A percentile compares a stretch with the other conserved stretches of the same genome.
phyloP scores from a whole-genome alignment of 1,139 yeast species.

The Magnusiomyces suaveolens region DNA sequence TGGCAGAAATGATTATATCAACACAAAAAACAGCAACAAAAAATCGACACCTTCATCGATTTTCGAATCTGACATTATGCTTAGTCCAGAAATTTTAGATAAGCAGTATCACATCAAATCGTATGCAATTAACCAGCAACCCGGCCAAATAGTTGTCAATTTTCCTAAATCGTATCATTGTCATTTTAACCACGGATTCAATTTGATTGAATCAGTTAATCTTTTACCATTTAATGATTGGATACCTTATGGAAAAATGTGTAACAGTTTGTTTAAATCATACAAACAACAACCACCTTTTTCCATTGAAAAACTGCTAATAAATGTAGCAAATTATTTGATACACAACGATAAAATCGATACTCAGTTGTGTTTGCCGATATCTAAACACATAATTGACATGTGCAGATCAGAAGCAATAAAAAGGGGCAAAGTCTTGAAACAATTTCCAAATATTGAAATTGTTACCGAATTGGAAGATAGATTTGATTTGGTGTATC shows the following conservation, averaged over 20 bases:
- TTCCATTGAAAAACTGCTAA: slow-evolving; percentile 28
- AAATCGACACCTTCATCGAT: slow-evolving; percentile 32
- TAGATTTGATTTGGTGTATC: slow-evolving; percentile 1
- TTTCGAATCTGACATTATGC: slow-evolving; percentile 66
- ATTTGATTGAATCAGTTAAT: slow-evolving; percentile 70
- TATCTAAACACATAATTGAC: background rate
- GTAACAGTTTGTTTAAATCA: slow-evolving; percentile 24
- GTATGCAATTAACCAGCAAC: slow-evolving; percentile 63
- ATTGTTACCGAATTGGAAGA: background rate
- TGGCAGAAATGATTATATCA: background rate
- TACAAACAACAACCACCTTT: slow-evolving; percentile 29
- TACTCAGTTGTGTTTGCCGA: background rate
- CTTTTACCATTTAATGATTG: slow-evolving; percentile 62
- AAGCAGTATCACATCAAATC: slow-evolving; percentile 44
- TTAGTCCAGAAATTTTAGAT: slow-evolving; percentile 51
- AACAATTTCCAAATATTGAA: background rate
- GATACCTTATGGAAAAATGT: slow-evolving; percentile 33
- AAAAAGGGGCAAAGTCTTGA: background rate
- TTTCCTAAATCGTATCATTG: slow-evolving; percentile 75
- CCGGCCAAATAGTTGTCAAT: slow-evolving; percentile 71
- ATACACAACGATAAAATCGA: background rate
- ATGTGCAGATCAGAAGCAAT: background rate
- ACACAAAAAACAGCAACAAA: slow-evolving; percentile 31
- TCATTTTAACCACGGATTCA: slow-evolving; percentile 73
- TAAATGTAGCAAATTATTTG: slow-evolving; percentile 9